phyloP scores from a whole-genome alignment of 441 rosid genomes.

The Pelargonium myrrhifolium region DNA sequence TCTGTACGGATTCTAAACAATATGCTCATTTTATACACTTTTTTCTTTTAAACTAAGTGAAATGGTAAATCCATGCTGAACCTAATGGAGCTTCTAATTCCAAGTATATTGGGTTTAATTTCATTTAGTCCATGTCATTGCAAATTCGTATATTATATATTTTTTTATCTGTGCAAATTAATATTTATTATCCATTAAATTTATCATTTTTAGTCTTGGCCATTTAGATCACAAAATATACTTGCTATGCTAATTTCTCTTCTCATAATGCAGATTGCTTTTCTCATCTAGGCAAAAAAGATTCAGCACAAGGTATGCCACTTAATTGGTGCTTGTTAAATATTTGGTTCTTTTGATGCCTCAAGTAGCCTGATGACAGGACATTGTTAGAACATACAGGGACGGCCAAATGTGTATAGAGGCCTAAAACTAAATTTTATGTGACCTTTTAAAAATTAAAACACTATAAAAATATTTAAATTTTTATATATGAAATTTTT shows the following conservation, averaged over 20 bases:
- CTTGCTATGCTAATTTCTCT: conserved; percentile 21
- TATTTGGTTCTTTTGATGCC: conserved; percentile 1
- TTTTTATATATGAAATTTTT: no score
- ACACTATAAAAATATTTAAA: no score
- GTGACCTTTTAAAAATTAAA: no score
- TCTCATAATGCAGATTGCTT: conserved; percentile 57
- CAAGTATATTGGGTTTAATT: background rate
- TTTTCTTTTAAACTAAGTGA: no score
- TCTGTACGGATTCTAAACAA: background rate
- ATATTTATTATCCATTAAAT: background rate
- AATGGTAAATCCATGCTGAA: background rate
- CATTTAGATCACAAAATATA: background rate
- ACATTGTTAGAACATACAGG: background rate
- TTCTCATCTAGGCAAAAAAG: conserved; percentile 50
- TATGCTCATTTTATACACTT: background rate
- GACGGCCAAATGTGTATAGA: no score
- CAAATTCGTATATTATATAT: no score
- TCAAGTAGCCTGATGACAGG: background rate
- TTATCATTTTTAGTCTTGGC: background rate
- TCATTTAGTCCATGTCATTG: background rate
- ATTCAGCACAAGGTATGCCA: conserved; percentile 43
- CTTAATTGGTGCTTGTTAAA: background rate
- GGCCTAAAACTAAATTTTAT: no score
- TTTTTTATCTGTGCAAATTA: background rate
- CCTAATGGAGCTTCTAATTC: background rate